Evolutionary conservation across 768 basidiomycete genomes (phyloP).

Genomic region (Kwoniella bestiolae): DNA sequence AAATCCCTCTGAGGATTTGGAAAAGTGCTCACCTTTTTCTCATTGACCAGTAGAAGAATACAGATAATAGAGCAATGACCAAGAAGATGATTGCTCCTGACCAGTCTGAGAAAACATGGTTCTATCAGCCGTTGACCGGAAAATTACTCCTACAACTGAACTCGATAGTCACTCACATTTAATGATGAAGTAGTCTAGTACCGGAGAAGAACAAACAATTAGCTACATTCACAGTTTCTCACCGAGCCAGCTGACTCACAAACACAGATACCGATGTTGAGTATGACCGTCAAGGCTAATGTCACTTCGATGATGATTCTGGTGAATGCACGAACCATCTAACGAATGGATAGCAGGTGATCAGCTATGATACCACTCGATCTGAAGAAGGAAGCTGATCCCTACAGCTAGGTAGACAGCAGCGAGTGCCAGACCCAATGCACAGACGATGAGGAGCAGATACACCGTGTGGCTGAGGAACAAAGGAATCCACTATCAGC

Average conservation of each 20-base stretch:
- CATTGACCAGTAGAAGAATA: constrained; percentile 69
- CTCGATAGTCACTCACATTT: constrained; percentile 41
- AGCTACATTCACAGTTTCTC: neutral
- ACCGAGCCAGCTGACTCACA: constrained; percentile 67
- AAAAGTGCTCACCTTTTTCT: constrained; percentile 56
- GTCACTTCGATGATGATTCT: constrained; percentile 68
- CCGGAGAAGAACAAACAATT: constrained; percentile 17
- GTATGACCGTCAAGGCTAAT: constrained; percentile 50
- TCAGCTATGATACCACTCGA: neutral
- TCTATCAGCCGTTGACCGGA: neutral
- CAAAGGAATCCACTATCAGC: neutral
- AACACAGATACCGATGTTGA: constrained; percentile 68
- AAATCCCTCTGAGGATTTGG: no score
- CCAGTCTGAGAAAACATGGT: constrained; percentile 53
- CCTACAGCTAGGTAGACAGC: constrained; percentile 66
- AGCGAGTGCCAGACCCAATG: constrained; percentile 70
- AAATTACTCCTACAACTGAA: neutral
- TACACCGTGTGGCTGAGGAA: constrained; percentile 70
- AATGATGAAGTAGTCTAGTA: constrained; percentile 48
- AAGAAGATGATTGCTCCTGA: constrained; percentile 85
- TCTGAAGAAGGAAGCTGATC: neutral
- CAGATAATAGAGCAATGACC: constrained; percentile 73
- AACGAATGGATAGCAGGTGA: neutral
- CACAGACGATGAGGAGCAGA: constrained; percentile 75
- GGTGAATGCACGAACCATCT: constrained; percentile 72